Base-by-base conservation (phyloP, 257 asterid species). In the Plantago elongata region DNA sequence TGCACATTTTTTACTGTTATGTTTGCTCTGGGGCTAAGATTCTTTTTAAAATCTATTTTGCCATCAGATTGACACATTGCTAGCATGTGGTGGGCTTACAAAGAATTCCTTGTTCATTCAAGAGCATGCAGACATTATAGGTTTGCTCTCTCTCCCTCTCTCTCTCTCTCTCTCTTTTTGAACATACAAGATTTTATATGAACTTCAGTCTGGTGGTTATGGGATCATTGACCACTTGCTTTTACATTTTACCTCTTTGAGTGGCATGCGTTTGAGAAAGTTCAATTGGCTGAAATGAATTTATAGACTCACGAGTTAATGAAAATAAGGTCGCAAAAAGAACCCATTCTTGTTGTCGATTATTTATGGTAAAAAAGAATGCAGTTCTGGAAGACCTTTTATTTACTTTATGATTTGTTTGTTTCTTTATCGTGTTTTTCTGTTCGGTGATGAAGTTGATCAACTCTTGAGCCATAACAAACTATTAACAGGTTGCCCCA, bases 81-180 rank as follows among this genome's bases (percentile, higher is more conserved):
- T 92, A 54, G 99, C 99, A 11, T 86, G 94, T 67, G 99, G 97
- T 59, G 99, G 99, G 47, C 95, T 92, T 68, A 69, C 90, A 27
- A 92, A 92, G 74, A 92, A 92, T 71, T 69, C 72, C 12, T 51
- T 92, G 78, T 89, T 81, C 75, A 75, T 92, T 68, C 99, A 92
- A 77, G 96, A 92, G 83, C 94, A 89, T 66, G 97, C 96, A 3
- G 90, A 93, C 83, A 84, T 93, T 61, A 84, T 72, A 67, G 99
- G 98, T 88, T 51, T 73, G 63, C 74, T 56, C 69, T 59, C 72
- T 48, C 11, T 67, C 72, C 38, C 74, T 56, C 69, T 59, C 74
- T 56, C 69, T 59, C 74, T 56, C 69, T 59, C 74, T 56, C 69
- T 59, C 55, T 74, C 69, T 38, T 66, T 16, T 12, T 40, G 49